Conservation (phyloP, 495 filamentous ascomycete species). For the Xylaria sp. region DNA sequence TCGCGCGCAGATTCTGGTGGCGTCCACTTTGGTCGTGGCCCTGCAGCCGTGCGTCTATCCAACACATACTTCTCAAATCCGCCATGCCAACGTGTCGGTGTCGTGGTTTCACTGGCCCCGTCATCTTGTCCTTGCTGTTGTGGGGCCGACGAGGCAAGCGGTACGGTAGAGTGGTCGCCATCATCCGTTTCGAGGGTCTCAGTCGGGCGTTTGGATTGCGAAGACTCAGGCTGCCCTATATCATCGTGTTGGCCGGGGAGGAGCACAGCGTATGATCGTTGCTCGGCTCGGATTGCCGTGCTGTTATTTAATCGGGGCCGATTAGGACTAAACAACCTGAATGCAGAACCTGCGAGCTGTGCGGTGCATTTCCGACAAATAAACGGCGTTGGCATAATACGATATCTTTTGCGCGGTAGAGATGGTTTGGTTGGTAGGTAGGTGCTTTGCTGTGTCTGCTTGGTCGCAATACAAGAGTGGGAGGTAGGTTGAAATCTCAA, state of each 20-base stretch:
- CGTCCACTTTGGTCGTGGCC: neutral
- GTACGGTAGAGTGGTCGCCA: neutral
- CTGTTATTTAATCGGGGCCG: neutral
- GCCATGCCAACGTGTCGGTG: neutral
- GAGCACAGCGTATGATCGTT: neutral
- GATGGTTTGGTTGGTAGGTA: neutral
- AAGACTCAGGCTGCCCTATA: neutral
- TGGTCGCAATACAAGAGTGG: neutral
- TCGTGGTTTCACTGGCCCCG: neutral
- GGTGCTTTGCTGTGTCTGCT: neutral
- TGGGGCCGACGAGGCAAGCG: neutral
- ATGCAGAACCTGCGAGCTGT: slow-evolving; percentile 23
- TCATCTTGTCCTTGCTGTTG: slow-evolving; percentile 8
- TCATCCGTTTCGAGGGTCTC: neutral
- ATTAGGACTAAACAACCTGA: neutral
- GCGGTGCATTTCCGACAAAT: slow-evolving; percentile 37
- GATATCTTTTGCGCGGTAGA: slow-evolving; percentile 16
- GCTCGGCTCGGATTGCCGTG: neutral
- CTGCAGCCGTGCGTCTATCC: neutral
- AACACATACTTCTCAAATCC: neutral
- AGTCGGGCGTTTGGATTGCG: neutral
- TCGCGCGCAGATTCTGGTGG: slow-evolving; percentile 2
- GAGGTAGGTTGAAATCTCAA: no score
- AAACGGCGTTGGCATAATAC: slow-evolving; percentile 37
- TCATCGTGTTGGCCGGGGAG: neutral